phyloP scores from a whole-genome alignment of 768 basidiomycete genomes.

The Xanthoconium stramineum region DNA sequence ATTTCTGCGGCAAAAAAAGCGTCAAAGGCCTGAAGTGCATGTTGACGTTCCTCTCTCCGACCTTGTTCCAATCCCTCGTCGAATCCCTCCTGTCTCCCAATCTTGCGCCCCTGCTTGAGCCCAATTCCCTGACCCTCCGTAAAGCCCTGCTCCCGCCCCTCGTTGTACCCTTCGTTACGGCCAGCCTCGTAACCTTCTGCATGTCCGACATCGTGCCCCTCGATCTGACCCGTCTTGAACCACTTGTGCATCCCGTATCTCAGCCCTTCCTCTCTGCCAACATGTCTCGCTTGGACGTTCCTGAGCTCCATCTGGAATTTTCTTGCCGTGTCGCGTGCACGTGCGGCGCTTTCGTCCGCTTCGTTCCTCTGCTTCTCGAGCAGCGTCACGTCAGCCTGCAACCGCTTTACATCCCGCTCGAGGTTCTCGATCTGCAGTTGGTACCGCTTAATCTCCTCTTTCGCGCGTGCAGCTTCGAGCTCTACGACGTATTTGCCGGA shows the following conservation, averaged over 20 bases:
- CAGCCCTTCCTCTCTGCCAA: constrained; percentile 41
- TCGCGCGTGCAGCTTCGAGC: constrained; percentile 38
- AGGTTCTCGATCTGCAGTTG: constrained; percentile 45
- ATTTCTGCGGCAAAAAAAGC: constrained; percentile 48
- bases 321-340: constrained; percentile 42
- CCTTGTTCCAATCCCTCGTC: constrained; percentile 38
- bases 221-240: constrained; percentile 42
- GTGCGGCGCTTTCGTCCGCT: constrained; percentile 42
- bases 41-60: constrained; percentile 48
- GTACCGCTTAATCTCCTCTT: constrained; percentile 46
- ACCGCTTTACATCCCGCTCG: constrained; percentile 42
- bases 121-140: constrained; percentile 36
- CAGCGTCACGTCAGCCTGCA: constrained; percentile 27
- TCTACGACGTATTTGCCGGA: constrained; percentile 38
- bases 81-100: constrained; percentile 29
- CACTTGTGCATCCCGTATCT: constrained; percentile 40
- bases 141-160: constrained; percentile 41
- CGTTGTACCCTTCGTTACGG: constrained; percentile 38
- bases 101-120: constrained; percentile 30
- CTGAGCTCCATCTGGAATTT: constrained; percentile 43
- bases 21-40: constrained; percentile 58
- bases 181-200: constrained; percentile 47
- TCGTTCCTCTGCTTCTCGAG: constrained; percentile 38
- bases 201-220: constrained; percentile 47
- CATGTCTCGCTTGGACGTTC: constrained; percentile 43